Percentiles rank a stretch among this genome's conserved stretches.
phyloP scores from a whole-genome alignment of 305 asterid species.

The Fraxinus angustifolia region DNA sequence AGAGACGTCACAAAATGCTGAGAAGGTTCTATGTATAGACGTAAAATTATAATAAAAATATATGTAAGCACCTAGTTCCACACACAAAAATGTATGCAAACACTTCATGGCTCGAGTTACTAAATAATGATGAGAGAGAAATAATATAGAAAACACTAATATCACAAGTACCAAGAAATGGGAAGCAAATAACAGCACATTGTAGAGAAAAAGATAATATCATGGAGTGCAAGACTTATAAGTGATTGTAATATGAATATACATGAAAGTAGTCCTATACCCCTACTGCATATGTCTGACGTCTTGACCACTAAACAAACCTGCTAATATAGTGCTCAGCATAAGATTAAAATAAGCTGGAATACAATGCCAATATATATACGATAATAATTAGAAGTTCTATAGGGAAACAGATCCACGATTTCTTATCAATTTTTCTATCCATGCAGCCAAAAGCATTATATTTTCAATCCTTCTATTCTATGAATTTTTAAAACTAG shows the following conservation, averaged over 20 bases:
- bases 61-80: constrained; percentile 16
- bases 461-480: neutral
- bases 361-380: neutral
- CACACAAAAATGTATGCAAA: neutral
- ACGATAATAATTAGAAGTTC: neutral
- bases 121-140: constrained; percentile 17
- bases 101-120: neutral
- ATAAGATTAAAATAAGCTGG: neutral
- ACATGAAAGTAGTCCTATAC: constrained; percentile 11
- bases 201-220: constrained; percentile 7
- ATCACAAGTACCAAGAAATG: constrained; percentile 6
- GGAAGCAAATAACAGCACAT: constrained; percentile 6
- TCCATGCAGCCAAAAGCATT: neutral
- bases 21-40: neutral
- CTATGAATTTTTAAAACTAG: neutral
- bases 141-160: neutral
- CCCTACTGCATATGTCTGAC: neutral
- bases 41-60: neutral
- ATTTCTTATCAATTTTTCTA: neutral
- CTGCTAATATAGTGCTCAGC: constrained; percentile 14
- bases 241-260: neutral
- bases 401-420: neutral
- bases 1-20: neutral
- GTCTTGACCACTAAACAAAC: constrained; percentile 15
- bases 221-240: neutral